These are phyloP conservation scores for Marchantia polymorpha DNA, from an alignment of 225 moss, liverwort and hornwort genomes.

Conservation along the genomic window DNA sequence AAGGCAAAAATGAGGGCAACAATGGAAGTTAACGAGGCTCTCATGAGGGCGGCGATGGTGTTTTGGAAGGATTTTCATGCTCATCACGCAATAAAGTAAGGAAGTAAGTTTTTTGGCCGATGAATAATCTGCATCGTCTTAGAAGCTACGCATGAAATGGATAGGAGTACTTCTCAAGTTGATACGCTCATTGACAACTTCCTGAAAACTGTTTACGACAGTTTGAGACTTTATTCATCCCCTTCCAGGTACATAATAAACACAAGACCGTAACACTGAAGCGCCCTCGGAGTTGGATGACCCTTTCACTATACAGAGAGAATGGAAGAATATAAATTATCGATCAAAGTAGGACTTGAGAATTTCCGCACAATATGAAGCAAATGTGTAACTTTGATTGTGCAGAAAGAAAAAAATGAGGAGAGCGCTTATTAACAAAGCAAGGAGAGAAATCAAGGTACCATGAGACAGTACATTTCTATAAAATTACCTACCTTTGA, in stretches of 20 bases:
- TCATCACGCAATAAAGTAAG: constrained; percentile 93
- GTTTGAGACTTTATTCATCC: not conserved
- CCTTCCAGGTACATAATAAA: not conserved
- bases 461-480: not conserved
- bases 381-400: constrained; percentile 2
- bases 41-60: constrained; percentile 98
- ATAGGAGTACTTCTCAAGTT: not conserved
- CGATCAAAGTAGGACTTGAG: not conserved
- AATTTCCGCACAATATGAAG: not conserved
- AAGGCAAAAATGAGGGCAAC: constrained; percentile 83
- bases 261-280: not conserved
- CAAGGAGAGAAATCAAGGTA: constrained; percentile 72
- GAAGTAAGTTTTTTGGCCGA: constrained; percentile 57
- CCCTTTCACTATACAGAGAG: not conserved
- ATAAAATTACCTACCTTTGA: not conserved
- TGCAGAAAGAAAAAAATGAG: constrained; percentile 79
- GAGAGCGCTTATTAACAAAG: constrained; percentile 57
- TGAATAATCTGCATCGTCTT: constrained; percentile 32
- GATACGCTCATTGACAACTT: not conserved
- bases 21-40: constrained; percentile 93
- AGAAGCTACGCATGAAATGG: not conserved
- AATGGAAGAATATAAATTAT: not conserved
- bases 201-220: not conserved
- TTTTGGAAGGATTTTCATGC: constrained; percentile 99
- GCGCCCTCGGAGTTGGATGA: not conserved